Percentiles rank a stretch among this genome's conserved stretches.
Conservation (phyloP, 2,329 filamentous ascomycete species). For the Dothiorella sarmentorum region DNA sequence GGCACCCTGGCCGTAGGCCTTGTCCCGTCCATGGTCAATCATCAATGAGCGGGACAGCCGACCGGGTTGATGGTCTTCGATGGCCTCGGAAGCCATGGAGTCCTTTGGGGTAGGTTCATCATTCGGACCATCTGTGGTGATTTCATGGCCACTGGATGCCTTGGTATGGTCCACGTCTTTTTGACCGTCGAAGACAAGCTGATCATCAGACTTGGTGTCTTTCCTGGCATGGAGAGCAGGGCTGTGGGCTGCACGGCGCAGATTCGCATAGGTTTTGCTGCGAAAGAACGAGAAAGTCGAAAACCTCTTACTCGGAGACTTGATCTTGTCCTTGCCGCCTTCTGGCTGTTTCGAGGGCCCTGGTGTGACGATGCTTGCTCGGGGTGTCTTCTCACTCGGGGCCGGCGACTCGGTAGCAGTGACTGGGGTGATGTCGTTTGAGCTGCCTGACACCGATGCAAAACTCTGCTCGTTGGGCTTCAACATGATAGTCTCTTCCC, state of each 20-base stretch:
- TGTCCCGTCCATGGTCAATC: slow-evolving; percentile 24
- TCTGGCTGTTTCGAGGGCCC: not conserved
- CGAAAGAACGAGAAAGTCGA: slow-evolving; percentile 22
- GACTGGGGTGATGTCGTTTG: slow-evolving; percentile 2
- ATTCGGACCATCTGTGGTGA: slow-evolving; percentile 24
- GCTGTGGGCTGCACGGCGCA: slow-evolving; percentile 19
- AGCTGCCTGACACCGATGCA: not conserved
- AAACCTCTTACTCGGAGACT: not conserved
- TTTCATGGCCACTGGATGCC: slow-evolving; percentile 5
- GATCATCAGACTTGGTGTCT: not conserved
- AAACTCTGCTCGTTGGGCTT: not conserved
- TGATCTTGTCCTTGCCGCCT: not conserved
- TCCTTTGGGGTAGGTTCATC: slow-evolving; percentile 19
- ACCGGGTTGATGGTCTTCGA: slow-evolving; percentile 20
- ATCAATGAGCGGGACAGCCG: slow-evolving; percentile 31
- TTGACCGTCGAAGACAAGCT: slow-evolving; percentile 18
- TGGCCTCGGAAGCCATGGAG: not conserved
- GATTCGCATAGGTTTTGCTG: slow-evolving; percentile 32
- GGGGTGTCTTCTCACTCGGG: not conserved
- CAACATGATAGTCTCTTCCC: not conserved
- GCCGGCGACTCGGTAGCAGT: not conserved
- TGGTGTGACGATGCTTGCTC: not conserved
- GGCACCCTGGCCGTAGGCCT: slow-evolving; percentile 23
- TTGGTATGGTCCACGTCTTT: not conserved
- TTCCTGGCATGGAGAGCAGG: not conserved